These are phyloP conservation scores for Leccinum griseonigrum DNA, from an alignment of 1,284 basidiomycete genomes.

Conservation along the genomic window DNA sequence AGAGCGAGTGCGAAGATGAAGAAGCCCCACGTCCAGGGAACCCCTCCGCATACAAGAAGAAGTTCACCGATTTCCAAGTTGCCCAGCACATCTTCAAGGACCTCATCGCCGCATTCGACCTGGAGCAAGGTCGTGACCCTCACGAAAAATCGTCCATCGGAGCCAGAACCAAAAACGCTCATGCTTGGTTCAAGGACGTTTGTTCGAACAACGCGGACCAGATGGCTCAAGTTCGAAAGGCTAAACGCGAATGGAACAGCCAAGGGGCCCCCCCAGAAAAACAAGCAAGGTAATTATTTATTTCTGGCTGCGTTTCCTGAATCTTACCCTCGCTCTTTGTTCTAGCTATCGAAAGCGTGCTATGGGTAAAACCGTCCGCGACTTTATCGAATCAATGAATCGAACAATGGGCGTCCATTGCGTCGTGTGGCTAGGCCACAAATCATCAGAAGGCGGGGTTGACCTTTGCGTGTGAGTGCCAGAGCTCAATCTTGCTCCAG, in stretches of 20 bases:
- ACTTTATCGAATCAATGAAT: neutral
- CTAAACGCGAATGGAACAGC: neutral
- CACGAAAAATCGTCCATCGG: neutral
- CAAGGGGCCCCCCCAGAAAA: neutral
- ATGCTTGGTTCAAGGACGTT: neutral
- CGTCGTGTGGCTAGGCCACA: neutral
- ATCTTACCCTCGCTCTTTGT: neutral
- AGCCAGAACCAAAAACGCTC: neutral
- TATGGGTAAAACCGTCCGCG: neutral
- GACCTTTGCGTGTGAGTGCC: no score
- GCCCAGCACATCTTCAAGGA: neutral
- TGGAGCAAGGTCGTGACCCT: neutral
- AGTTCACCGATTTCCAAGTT: neutral
- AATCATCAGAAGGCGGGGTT: no score
- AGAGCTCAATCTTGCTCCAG: no score
- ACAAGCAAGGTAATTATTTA: neutral
- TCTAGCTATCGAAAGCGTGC: neutral
- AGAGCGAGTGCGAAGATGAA: neutral
- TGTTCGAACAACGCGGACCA: neutral
- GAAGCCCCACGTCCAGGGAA: neutral
- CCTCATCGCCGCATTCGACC: neutral
- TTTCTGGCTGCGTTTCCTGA: neutral
- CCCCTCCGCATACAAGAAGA: neutral
- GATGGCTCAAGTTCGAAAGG: neutral
- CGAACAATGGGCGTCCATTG: neutral